Conservation (phyloP, 2,329 filamentous ascomycete genomes). For the Fusarium keratoplasticum region DNA sequence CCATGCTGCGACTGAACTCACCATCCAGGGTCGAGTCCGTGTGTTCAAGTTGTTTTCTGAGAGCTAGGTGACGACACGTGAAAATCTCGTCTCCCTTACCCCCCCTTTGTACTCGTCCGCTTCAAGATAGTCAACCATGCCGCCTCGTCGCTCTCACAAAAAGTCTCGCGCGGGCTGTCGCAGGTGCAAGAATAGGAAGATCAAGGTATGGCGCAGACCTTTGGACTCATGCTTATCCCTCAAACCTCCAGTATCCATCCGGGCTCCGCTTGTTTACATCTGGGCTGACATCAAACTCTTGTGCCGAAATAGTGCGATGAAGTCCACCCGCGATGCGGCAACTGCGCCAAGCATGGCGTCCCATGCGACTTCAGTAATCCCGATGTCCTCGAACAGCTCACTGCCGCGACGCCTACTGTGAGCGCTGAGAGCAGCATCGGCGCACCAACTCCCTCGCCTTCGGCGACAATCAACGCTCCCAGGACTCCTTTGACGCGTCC, state of each 20-base stretch:
- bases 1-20: conserved; percentile 46
- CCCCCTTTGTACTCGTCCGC: background rate
- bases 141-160: conserved; percentile 75
- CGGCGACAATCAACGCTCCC: conserved; percentile 34
- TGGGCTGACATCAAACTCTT: conserved; percentile 25
- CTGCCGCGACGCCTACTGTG: conserved; percentile 50
- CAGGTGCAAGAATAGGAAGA: conserved; percentile 75
- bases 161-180: conserved; percentile 76
- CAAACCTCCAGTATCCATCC: background rate
- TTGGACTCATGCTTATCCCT: conserved; percentile 8
- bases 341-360: conserved; percentile 75
- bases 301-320: conserved; percentile 68
- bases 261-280: conserved; percentile 1
- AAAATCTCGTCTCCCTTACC: conserved; percentile 6
- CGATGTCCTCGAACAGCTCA: conserved; percentile 58
- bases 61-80: conserved; percentile 40
- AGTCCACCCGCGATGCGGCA: conserved; percentile 72
- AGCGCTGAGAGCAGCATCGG: conserved; percentile 41
- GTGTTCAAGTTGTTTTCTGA: conserved; percentile 21
- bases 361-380: conserved; percentile 72
- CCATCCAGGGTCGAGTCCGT: conserved; percentile 42
- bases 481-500: conserved; percentile 41
- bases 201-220: conserved; percentile 65
- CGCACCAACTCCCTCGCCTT: conserved; percentile 40
- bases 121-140: conserved; percentile 57